Percentiles rank a stretch among this genome's conserved stretches.
Conservation (phyloP, 108 stramenopile genomes). For the Stephanodiscus triporus region DNA sequence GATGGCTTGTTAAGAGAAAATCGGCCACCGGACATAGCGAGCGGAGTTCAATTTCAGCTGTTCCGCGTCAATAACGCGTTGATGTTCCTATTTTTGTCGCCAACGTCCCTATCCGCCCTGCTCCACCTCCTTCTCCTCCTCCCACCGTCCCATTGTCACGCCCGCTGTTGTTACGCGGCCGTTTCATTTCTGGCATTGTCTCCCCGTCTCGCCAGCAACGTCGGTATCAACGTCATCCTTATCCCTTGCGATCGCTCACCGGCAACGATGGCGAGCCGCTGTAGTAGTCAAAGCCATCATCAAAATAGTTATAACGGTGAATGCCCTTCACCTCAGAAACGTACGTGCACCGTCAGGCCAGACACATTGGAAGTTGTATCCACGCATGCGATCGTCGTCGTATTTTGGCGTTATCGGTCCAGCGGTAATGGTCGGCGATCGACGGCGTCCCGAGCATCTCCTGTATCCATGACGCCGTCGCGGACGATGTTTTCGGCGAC, state of each 20-base stretch:
- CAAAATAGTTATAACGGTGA: background rate
- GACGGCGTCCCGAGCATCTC: slow-evolving; percentile 12
- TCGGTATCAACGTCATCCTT: background rate
- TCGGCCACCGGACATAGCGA: slow-evolving; percentile 3
- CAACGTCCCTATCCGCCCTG: background rate
- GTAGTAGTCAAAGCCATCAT: too few species aligned
- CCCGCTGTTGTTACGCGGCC: slow-evolving; percentile 25
- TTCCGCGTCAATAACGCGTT: slow-evolving; percentile 3
- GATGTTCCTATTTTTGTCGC: slow-evolving; percentile 5
- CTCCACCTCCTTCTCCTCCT: too few species aligned
- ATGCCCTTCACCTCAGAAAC: background rate
- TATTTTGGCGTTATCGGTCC: background rate
- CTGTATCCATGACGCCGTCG: slow-evolving; percentile 4
- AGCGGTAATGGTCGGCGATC: background rate
- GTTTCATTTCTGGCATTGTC: slow-evolving; percentile 34
- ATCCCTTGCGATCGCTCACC: background rate
- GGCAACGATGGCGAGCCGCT: too few species aligned
- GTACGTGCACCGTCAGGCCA: slow-evolving; percentile 26
- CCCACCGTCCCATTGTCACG: too few species aligned
- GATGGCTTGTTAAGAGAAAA: slow-evolving; percentile 4
- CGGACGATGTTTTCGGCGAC: background rate
- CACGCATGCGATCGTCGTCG: background rate
- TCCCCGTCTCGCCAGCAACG: slow-evolving; percentile 1
- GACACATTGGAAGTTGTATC: background rate
- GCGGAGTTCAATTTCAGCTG: background rate